Evolutionary conservation across 2,329 filamentous ascomycete genomes (phyloP).

Genomic region (Colletotrichum zoysiae): DNA sequence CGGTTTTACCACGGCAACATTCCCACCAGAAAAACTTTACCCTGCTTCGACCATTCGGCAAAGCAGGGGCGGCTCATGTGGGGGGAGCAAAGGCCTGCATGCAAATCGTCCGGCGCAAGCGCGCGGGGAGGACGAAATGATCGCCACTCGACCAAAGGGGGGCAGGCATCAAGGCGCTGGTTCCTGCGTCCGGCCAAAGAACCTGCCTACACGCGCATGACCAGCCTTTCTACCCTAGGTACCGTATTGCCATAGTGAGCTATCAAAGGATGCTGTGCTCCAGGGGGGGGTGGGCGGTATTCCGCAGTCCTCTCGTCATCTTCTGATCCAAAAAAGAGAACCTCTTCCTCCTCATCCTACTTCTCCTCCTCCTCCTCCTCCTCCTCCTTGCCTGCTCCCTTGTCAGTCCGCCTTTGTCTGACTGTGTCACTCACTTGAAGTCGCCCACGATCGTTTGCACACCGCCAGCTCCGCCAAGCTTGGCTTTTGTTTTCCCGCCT

Average conservation of each 20-base stretch:
- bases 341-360: conserved; percentile 7
- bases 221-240: conserved; percentile 21
- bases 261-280: conserved; percentile 33
- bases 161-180: conserved; percentile 31
- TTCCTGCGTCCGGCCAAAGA: conserved; percentile 23
- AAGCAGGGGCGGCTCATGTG: conserved; percentile 25
- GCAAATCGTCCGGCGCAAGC: conserved; percentile 30
- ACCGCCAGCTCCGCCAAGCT: neutral
- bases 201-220: conserved; percentile 24
- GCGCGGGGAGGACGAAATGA: conserved; percentile 23
- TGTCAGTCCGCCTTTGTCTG: conserved; percentile 15
- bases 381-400: conserved; percentile 14
- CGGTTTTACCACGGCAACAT: neutral
- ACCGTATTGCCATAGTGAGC: conserved; percentile 5
- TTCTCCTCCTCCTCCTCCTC: conserved; percentile 22
- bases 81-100: conserved; percentile 11
- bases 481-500: conserved; percentile 11
- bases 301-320: conserved; percentile 20
- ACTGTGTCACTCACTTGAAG: conserved; percentile 34
- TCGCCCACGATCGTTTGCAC: conserved; percentile 15
- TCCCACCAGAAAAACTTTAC: conserved; percentile 1
- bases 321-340: conserved; percentile 28
- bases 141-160: conserved; percentile 19
- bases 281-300: conserved; percentile 37
- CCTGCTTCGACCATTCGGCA: conserved; percentile 1